phyloP scores from a whole-genome alignment of 768 basidiomycete species.

The Phallus indusiatus region DNA sequence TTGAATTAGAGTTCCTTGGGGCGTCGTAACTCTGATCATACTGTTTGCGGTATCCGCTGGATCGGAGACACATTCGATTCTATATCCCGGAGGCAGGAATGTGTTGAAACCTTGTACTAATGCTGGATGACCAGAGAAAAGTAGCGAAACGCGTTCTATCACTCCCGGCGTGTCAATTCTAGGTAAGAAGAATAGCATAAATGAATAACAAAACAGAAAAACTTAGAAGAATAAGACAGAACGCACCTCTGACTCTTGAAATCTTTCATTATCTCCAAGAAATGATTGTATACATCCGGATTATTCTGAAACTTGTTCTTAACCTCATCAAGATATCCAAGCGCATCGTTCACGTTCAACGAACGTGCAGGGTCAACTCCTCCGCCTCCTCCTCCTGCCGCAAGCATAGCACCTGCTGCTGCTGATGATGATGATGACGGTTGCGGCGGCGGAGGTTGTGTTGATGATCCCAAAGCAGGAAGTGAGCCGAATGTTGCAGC shows the following conservation, averaged over 20 bases:
- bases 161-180: slow-evolving; percentile 98
- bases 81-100: slow-evolving; percentile 89
- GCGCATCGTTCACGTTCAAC: slow-evolving; percentile 86
- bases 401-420: background rate
- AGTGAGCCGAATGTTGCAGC: background rate
- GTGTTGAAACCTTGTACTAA: slow-evolving; percentile 99
- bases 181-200: too few relatives aligned
- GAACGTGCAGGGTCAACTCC: slow-evolving; percentile 35
- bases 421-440: too few relatives aligned
- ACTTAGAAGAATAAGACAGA: too few relatives aligned
- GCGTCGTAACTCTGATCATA: slow-evolving; percentile 71
- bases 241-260: slow-evolving; percentile 93
- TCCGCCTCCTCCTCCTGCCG: background rate
- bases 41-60: slow-evolving; percentile 40
- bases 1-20: slow-evolving; percentile 60
- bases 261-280: slow-evolving; percentile 98
- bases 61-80: slow-evolving; percentile 73
- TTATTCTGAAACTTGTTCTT: slow-evolving; percentile 84
- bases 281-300: slow-evolving; percentile 91
- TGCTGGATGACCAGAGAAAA: slow-evolving; percentile 82
- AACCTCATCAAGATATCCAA: slow-evolving; percentile 90
- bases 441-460: background rate
- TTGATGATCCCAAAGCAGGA: background rate
- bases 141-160: slow-evolving; percentile 86
- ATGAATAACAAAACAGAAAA: too few relatives aligned